A percentile compares a stretch with the other conserved stretches of the same genome.
phyloP scores from a whole-genome alignment of 2,329 filamentous ascomycete genomes.

The Colletotrichum acutatum region DNA sequence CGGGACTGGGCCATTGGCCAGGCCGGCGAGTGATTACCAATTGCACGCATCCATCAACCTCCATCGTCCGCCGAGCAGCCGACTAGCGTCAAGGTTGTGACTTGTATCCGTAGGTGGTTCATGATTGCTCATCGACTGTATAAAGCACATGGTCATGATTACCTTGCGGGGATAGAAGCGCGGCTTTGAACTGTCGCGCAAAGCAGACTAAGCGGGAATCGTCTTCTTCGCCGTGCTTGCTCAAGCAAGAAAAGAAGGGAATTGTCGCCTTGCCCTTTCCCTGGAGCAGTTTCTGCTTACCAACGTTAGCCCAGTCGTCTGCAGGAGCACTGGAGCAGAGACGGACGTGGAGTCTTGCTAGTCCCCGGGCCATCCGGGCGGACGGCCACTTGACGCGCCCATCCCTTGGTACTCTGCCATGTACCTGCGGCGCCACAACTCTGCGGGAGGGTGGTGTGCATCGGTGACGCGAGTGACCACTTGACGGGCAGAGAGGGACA shows the following conservation, averaged over 20 bases:
- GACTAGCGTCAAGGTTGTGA: slow-evolving; percentile 3
- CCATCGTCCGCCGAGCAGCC: slow-evolving; percentile 3
- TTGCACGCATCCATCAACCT: slow-evolving; percentile 12
- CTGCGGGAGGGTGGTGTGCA: neutral
- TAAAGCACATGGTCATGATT: too few species aligned
- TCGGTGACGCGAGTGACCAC: slow-evolving; percentile 15
- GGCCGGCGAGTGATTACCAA: slow-evolving; percentile 27
- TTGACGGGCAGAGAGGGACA: neutral
- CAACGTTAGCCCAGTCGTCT: slow-evolving; percentile 6
- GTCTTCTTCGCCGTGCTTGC: neutral
- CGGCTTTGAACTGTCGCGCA: neutral
- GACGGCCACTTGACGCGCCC: slow-evolving; percentile 10
- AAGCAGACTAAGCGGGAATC: neutral
- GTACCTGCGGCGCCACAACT: slow-evolving; percentile 8
- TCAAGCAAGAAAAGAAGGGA: neutral
- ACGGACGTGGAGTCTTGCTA: slow-evolving; percentile 33
- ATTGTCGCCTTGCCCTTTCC: neutral
- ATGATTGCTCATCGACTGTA: neutral
- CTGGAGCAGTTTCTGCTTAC: neutral
- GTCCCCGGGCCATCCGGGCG: slow-evolving; percentile 37
- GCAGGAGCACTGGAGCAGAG: neutral
- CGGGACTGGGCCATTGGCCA: neutral
- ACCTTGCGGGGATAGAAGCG: neutral
- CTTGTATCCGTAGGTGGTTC: neutral
- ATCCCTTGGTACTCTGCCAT: neutral